Evolutionary conservation across 2,329 filamentous ascomycete genomes (phyloP).

Genomic region (Claviceps quebecensis): DNA sequence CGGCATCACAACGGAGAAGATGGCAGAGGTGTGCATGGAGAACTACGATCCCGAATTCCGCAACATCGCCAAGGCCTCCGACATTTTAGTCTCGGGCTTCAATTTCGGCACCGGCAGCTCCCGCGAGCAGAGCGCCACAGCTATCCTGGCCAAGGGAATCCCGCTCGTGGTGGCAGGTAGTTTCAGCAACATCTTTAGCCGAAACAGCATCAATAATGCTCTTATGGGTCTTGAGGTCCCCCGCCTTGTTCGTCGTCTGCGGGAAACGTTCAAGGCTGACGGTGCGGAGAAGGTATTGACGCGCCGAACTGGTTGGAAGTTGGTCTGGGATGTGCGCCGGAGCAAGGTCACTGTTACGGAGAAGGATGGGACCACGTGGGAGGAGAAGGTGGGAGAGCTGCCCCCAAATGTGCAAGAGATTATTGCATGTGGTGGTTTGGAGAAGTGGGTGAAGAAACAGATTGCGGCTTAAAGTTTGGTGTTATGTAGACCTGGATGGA

Average conservation of each 20-base stretch:
- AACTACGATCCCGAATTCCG: slow-evolving; percentile 76
- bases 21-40: slow-evolving; percentile 85
- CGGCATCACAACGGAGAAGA: slow-evolving; percentile 56
- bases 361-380: slow-evolving; percentile 56
- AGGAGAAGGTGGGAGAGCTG: slow-evolving; percentile 67
- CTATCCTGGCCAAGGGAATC: slow-evolving; percentile 68
- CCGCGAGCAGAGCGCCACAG: slow-evolving; percentile 74
- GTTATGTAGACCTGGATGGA: not conserved
- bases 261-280: slow-evolving; percentile 41
- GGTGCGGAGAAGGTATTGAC: not conserved
- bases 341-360: slow-evolving; percentile 57
- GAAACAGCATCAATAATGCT: slow-evolving; percentile 71
- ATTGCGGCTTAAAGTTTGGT: slow-evolving; percentile 24
- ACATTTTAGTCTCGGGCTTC: slow-evolving; percentile 75
- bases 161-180: slow-evolving; percentile 67
- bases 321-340: slow-evolving; percentile 66
- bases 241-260: slow-evolving; percentile 48
- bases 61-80: slow-evolving; percentile 47
- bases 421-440: slow-evolving; percentile 61
- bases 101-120: slow-evolving; percentile 68
- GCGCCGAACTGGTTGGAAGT: slow-evolving; percentile 57
- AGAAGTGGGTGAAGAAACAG: slow-evolving; percentile 68
- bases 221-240: slow-evolving; percentile 60
- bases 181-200: slow-evolving; percentile 71
- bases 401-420: slow-evolving; percentile 80